Conservation (phyloP, 2,329 filamentous ascomycete genomes). For the Leptodontidium sp. region DNA sequence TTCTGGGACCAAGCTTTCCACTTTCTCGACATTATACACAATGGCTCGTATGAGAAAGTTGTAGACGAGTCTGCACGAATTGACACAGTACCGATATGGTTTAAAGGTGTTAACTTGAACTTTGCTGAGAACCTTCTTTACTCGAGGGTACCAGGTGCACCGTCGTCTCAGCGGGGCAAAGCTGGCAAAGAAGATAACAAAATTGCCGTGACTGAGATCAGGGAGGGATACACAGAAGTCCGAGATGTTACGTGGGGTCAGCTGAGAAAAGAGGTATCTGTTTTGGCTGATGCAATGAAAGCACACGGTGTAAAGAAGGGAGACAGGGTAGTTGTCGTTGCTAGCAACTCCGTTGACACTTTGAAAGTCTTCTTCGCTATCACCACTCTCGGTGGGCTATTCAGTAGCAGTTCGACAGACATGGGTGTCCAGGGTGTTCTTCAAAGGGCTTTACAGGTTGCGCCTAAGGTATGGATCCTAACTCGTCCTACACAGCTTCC, state of each 20-base stretch:
- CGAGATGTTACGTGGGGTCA: slow-evolving; percentile 72
- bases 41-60: slow-evolving; percentile 64
- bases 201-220: slow-evolving; percentile 75
- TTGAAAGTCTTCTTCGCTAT: slow-evolving; percentile 75
- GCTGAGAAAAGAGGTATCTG: slow-evolving; percentile 65
- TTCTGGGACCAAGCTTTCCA: slow-evolving; percentile 75
- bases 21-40: slow-evolving; percentile 66
- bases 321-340: slow-evolving; percentile 79
- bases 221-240: slow-evolving; percentile 66
- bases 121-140: slow-evolving; percentile 85
- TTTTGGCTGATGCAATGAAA: slow-evolving; percentile 71
- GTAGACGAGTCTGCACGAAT: slow-evolving; percentile 77
- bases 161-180: slow-evolving; percentile 57
- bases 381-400: slow-evolving; percentile 75
- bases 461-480: slow-evolving; percentile 63
- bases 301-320: slow-evolving; percentile 72
- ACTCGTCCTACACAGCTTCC: too few relatives aligned
- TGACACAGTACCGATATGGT: slow-evolving; percentile 78
- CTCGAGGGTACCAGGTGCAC: slow-evolving; percentile 53
- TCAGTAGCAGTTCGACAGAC: slow-evolving; percentile 80
- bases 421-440: slow-evolving; percentile 83
- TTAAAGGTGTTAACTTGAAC: slow-evolving; percentile 76
- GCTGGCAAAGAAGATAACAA: slow-evolving; percentile 73
- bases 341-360: slow-evolving; percentile 78
- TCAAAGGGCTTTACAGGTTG: slow-evolving; percentile 77